These are phyloP conservation scores for Rhodotorula sp. DNA, from an alignment of 1,284 basidiomycete species.

Conservation along the genomic window DNA sequence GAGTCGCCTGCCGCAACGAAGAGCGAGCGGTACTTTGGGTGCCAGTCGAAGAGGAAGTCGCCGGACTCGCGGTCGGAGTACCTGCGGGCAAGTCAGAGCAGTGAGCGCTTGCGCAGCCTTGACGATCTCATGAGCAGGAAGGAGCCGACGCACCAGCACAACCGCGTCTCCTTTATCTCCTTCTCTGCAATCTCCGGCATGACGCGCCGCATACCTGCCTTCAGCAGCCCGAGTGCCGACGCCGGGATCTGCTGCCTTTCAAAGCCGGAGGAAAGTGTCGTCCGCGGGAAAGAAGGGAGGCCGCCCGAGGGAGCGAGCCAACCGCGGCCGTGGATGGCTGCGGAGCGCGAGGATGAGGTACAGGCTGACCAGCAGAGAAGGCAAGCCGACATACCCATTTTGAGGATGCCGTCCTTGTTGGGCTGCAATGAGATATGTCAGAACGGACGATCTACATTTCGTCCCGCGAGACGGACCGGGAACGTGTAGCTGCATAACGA, in stretches of 20 bases:
- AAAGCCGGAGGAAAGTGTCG: constrained; percentile 22
- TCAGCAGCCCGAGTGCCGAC: constrained; percentile 8
- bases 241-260: constrained; percentile 30
- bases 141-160: constrained; percentile 31
- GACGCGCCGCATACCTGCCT: constrained; percentile 10
- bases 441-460: too few relatives aligned
- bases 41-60: constrained; percentile 37
- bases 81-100: background rate
- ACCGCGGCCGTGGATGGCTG: constrained; percentile 39
- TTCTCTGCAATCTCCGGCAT: constrained; percentile 28
- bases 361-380: too few relatives aligned
- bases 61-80: constrained; percentile 33
- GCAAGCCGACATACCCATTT: constrained; percentile 11
- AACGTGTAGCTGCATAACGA: constrained; percentile 21
- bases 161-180: constrained; percentile 18
- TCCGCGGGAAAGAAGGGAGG: constrained; percentile 35
- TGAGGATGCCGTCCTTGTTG: constrained; percentile 14
- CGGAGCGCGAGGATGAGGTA: background rate
- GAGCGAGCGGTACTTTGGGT: constrained; percentile 17
- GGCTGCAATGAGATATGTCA: background rate
- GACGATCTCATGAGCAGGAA: too few relatives aligned
- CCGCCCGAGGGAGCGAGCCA: constrained; percentile 28
- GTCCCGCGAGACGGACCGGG: background rate
- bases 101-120: too few relatives aligned
- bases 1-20: constrained; percentile 36